These are phyloP conservation scores for Cochlearia excelsa DNA, from an alignment of 345 rosid genomes.

Conservation along the genomic window DNA sequence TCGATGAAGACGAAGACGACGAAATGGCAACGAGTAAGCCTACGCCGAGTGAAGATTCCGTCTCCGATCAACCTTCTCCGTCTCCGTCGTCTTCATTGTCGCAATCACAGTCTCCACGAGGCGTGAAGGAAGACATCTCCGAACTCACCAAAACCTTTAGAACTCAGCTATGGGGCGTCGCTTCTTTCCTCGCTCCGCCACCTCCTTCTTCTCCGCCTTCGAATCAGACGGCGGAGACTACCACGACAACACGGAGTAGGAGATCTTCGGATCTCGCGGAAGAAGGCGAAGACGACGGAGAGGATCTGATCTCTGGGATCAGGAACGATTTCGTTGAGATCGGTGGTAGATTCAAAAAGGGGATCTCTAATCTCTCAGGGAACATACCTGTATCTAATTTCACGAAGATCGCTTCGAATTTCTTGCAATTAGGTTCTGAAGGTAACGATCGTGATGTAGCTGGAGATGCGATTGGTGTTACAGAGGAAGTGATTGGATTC, in stretches of 20 bases:
- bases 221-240: too few species aligned
- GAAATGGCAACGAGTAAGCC: conserved; percentile 26
- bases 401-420: conserved; percentile 48
- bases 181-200: conserved; percentile 81
- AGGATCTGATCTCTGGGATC: conserved; percentile 37
- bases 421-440: conserved; percentile 45
- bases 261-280: conserved; percentile 35
- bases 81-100: conserved; percentile 23
- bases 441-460: conserved; percentile 38
- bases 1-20: conserved; percentile 48
- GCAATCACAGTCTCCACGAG: conserved; percentile 50
- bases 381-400: conserved; percentile 49
- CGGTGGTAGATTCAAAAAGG: conserved; percentile 46
- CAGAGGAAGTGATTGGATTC: conserved; percentile 79
- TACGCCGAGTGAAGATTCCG: conserved; percentile 3
- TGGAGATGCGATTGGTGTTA: conserved; percentile 57
- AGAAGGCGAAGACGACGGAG: conserved; percentile 28
- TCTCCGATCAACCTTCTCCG: conserved; percentile 23
- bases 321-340: conserved; percentile 43
- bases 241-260: conserved; percentile 9
- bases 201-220: conserved; percentile 4
- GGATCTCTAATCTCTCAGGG: conserved; percentile 70
- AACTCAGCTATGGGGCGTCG: conserved; percentile 89
- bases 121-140: conserved; percentile 82
- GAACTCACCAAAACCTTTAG: conserved; percentile 70